Base-by-base conservation (phyloP, 305 asterid species). In the Ruellia speciosa region DNA sequence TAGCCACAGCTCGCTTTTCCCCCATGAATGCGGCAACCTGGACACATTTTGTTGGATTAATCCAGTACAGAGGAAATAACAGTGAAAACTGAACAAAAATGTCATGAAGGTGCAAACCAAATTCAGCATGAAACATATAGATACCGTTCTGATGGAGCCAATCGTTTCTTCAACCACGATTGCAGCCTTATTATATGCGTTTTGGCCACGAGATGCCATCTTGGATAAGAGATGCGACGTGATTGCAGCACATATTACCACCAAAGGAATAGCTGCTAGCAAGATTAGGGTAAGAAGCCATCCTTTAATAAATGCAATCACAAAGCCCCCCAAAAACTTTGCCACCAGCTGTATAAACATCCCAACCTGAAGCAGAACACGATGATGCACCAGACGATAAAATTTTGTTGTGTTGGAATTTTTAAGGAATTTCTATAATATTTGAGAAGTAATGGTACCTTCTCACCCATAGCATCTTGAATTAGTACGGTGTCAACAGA, bases 21-120 rank as follows among this genome's bases (percentile, higher is more conserved):
- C 95, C 89, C 8, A 84, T 80, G 49, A 77, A 86, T 12, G 95
- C 83, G 40, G 84, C 93, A 48, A 86, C 95, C 95, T 85, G 71
- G 41, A 71, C 18, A 19, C 4, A 19, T n/a, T n/a, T n/a, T n/a
- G n/a, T n/a, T n/a, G n/a, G n/a, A n/a, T n/a, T n/a, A n/a, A n/a
- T n/a, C n/a, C n/a, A n/a, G n/a, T n/a, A n/a, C n/a, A n/a, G n/a
- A n/a, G n/a, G n/a, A n/a, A n/a, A n/a, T n/a, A n/a, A n/a, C n/a
- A n/a, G n/a, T n/a, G n/a, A n/a, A n/a, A n/a, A n/a, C n/a, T n/a
- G n/a, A n/a, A n/a, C n/a, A n/a, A n/a, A n/a, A n/a, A n/a, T n/a
- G n/a, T n/a, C n/a, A n/a, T n/a, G n/a, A n/a, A n/a, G n/a, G n/a
- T n/a, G n/a, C n/a, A n/a, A n/a, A n/a, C n/a, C n/a, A n/a, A n/a